Percentiles rank a stretch among this genome's conserved stretches.
Conservation (phyloP, 495 filamentous ascomycete species). For the Penicillium steckii region DNA sequence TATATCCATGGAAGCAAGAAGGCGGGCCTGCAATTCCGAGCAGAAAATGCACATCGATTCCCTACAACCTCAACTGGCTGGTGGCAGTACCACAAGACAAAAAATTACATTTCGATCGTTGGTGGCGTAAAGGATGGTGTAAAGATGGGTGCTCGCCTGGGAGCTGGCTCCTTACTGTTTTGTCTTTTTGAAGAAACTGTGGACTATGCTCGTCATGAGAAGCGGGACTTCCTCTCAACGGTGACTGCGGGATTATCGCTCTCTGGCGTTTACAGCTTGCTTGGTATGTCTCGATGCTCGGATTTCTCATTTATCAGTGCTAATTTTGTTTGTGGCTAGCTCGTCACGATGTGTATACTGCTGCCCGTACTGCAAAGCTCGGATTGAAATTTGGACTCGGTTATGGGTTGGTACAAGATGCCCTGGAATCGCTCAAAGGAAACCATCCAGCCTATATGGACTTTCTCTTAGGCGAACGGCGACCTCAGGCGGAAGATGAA, state of each 20-base stretch:
- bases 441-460: slow-evolving; percentile 71
- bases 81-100: slow-evolving; percentile 97
- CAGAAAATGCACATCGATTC: slow-evolving; percentile 91
- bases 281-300: slow-evolving; percentile 57
- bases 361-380: slow-evolving; percentile 78
- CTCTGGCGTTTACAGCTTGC: slow-evolving; percentile 81
- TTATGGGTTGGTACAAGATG: slow-evolving; percentile 82
- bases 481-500: slow-evolving; percentile 14
- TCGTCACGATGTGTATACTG: slow-evolving; percentile 75
- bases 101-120: slow-evolving; percentile 80
- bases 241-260: slow-evolving; percentile 71
- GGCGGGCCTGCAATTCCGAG: slow-evolving; percentile 79
- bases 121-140: slow-evolving; percentile 75
- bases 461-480: slow-evolving; percentile 51
- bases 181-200: slow-evolving; percentile 78
- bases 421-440: slow-evolving; percentile 59
- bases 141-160: slow-evolving; percentile 70
- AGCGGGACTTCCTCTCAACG: slow-evolving; percentile 19
- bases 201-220: slow-evolving; percentile 64
- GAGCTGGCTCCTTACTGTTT: slow-evolving; percentile 64
- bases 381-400: slow-evolving; percentile 74
- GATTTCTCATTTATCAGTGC: neutral
- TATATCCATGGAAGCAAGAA: slow-evolving; percentile 67
- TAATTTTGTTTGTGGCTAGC: slow-evolving; percentile 48
- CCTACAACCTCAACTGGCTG: slow-evolving; percentile 79